These are phyloP conservation scores for Gynochthodes officinalis DNA, from an alignment of 257 asterid species.

Conservation along the genomic window DNA sequence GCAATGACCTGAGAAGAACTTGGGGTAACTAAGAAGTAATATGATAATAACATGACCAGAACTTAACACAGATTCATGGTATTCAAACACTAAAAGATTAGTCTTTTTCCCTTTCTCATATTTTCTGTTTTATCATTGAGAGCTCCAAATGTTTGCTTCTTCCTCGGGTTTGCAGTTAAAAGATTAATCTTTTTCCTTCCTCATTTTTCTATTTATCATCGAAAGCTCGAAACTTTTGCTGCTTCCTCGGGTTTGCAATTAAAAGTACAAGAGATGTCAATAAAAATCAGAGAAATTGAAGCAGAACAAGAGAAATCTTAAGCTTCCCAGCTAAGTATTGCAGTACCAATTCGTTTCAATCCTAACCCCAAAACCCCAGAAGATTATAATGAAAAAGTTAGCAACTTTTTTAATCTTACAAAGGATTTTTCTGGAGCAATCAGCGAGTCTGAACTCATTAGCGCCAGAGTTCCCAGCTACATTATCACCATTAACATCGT, in stretches of 20 bases:
- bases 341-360: slow-evolving; percentile 7
- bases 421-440: slow-evolving; percentile 41
- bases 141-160: background rate
- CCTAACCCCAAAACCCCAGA: slow-evolving; percentile 13
- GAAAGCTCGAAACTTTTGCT: no score
- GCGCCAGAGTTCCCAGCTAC: slow-evolving; percentile 27
- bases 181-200: no score
- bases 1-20: background rate
- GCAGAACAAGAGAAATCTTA: background rate
- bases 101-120: background rate
- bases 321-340: background rate
- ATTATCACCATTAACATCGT: slow-evolving; percentile 39
- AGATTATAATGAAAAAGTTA: background rate
- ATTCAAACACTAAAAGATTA: background rate
- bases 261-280: background rate
- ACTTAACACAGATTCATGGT: background rate
- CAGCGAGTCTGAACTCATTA: slow-evolving; percentile 39
- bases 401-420: slow-evolving; percentile 40
- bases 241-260: background rate
- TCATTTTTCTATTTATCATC: no score
- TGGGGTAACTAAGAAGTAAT: no score
- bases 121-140: background rate
- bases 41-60: background rate
- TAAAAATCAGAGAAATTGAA: background rate
- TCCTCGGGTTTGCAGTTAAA: background rate